Percentiles rank a stretch among this genome's conserved stretches.
Conservation (phyloP, 768 basidiomycete species). For the Ramaria sp. region DNA sequence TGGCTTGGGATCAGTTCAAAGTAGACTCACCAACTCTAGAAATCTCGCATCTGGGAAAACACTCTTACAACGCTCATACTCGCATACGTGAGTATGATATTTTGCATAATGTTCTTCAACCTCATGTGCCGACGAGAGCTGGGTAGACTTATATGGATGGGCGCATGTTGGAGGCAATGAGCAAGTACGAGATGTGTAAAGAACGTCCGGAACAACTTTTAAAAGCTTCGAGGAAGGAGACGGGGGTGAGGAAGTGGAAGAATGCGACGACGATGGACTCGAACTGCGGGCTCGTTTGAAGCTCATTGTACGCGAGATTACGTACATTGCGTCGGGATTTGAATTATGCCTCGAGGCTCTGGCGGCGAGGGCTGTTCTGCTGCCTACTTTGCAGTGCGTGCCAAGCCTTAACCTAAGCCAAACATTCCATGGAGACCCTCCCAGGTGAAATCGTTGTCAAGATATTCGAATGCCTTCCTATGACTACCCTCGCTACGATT, state of each 20-base stretch:
- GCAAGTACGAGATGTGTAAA: constrained; percentile 44
- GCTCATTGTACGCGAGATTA: constrained; percentile 8
- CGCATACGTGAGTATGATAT: constrained; percentile 79
- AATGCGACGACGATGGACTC: constrained; percentile 12
- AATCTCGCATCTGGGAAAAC: constrained; percentile 80
- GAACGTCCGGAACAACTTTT: constrained; percentile 16
- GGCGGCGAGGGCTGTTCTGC: neutral
- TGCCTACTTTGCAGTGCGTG: neutral
- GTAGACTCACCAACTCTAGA: constrained; percentile 60
- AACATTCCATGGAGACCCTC: neutral
- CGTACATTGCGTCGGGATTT: neutral
- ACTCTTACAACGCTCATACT: constrained; percentile 53
- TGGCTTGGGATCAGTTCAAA: neutral
- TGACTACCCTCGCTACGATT: neutral
- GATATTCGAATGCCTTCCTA: constrained; percentile 5
- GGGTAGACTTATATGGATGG: constrained; percentile 43
- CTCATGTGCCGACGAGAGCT: constrained; percentile 54
- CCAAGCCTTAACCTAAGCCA: neutral
- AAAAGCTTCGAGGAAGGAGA: constrained; percentile 24
- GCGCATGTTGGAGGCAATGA: constrained; percentile 79
- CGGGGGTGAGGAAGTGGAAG: constrained; percentile 21
- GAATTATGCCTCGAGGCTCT: neutral
- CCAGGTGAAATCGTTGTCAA: constrained; percentile 1
- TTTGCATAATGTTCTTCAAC: constrained; percentile 77
- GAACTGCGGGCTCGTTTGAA: constrained; percentile 24